Evolutionary conservation across 345 rosid species (phyloP), one percentile per base, ranked within the genome.

Genomic region (Anastatica hierochuntica): DNA sequence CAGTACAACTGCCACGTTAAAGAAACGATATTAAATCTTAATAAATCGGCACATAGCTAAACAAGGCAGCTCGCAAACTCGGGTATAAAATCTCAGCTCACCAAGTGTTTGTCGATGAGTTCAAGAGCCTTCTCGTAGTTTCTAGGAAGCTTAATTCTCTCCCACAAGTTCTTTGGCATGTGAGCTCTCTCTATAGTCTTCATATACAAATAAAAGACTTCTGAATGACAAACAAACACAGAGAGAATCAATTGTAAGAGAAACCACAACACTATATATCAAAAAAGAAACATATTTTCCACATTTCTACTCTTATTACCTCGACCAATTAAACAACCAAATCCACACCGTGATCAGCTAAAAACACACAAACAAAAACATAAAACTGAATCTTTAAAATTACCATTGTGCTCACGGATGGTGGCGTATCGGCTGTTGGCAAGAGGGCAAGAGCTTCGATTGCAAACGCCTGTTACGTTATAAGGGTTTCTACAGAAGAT

Each of bases 141-240:
- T 51, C 70, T 72, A 0, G 97, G 92, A 35, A 94, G 52, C 78
- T 85, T 88, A 23, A 94, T 62, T 63, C 92, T 82, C 76, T 85
- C 97, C 99, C 99, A 88, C 30, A 94, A 73, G 48, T 85, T 66
- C 41, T 82, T 74, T 0, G 99, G 97, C 71, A 67, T 82, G 70
- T 88, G 97, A 58, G 97, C 94, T 76, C 95, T 82, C 77, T 94
- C 99, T 47, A 85, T 94, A 15, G 97, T 83, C 75, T 88, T 88
- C 95, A 88, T 82, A 67, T 88, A 85, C 30, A 88, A 65, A 74
- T 85, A 88, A 67, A 94, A 94, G 21, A 94, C 87, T 37, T 97
- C 97, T 92, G 70, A 43, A 48, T 2, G 8, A 46, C 34, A 64
- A 24, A 38, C 17, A 34, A 8, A 4, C 10, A 53, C 38, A 44